These are phyloP conservation scores for Deakozyma indianensis DNA, from an alignment of 805 yeast species.

Conservation along the genomic window DNA sequence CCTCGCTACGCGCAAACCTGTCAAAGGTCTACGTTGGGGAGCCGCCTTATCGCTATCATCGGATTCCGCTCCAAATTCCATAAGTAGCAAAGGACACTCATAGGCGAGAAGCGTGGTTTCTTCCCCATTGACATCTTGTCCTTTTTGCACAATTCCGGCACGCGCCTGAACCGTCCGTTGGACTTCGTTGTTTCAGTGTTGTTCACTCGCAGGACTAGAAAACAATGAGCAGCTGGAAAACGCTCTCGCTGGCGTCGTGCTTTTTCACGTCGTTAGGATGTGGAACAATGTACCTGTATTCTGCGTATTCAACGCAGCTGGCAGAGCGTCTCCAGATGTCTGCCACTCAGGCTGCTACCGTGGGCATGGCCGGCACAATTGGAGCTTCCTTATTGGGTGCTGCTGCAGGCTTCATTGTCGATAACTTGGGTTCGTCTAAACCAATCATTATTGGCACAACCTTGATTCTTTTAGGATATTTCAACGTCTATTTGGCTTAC, in stretches of 20 bases:
- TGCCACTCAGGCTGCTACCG: slow-evolving; percentile 44
- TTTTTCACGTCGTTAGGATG: slow-evolving; percentile 16
- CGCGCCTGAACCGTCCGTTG: too few species aligned
- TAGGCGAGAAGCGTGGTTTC: too few species aligned
- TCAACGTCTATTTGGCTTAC: slow-evolving; percentile 36
- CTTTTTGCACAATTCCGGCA: too few species aligned
- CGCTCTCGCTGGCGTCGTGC: slow-evolving; percentile 9
- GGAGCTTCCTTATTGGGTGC: slow-evolving; percentile 36
- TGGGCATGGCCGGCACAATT: slow-evolving; percentile 49
- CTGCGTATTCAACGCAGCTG: slow-evolving; percentile 60
- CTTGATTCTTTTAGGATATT: slow-evolving; percentile 36
- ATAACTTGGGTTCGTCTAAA: slow-evolving; percentile 9
- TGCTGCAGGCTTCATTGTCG: slow-evolving; percentile 13
- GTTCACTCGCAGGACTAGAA: too few species aligned
- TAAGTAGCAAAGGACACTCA: too few species aligned
- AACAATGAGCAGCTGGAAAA: not conserved
- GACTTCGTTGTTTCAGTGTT: too few species aligned
- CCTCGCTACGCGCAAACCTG: not conserved
- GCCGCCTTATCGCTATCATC: not conserved
- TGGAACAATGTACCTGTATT: slow-evolving; percentile 57
- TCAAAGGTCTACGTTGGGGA: not conserved
- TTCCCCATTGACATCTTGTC: too few species aligned
- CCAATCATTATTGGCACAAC: slow-evolving; percentile 35
- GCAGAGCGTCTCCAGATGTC: slow-evolving; percentile 40
- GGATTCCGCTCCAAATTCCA: not conserved